These are phyloP conservation scores for Chaetomium tenue DNA, from an alignment of 495 filamentous ascomycete species.

Conservation along the genomic window DNA sequence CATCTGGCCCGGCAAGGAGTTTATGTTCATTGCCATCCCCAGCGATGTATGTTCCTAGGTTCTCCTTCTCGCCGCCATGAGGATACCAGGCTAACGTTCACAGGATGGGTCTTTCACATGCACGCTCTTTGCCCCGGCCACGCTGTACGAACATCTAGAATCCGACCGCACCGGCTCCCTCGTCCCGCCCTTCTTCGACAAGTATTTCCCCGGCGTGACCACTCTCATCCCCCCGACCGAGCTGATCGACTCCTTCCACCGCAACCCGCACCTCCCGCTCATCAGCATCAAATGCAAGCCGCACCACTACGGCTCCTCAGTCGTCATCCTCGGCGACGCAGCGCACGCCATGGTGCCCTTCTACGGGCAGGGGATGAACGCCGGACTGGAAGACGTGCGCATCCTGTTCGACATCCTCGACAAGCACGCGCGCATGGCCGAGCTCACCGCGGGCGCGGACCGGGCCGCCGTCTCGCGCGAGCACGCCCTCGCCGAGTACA, in stretches of 20 bases:
- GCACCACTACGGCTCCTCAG: constrained; percentile 74
- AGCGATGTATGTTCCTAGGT: constrained; percentile 51
- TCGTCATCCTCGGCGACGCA: constrained; percentile 86
- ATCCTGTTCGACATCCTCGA: constrained; percentile 74
- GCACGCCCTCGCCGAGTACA: constrained; percentile 71
- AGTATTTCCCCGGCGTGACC: constrained; percentile 82
- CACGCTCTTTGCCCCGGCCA: constrained; percentile 80
- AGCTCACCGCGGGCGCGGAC: constrained; percentile 27
- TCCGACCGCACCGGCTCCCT: constrained; percentile 44
- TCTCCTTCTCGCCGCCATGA: neutral
- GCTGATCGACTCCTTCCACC: constrained; percentile 66
- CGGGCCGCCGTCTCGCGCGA: constrained; percentile 42
- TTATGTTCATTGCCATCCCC: constrained; percentile 98
- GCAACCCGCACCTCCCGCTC: constrained; percentile 84
- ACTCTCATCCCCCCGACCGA: constrained; percentile 68
- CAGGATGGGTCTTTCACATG: constrained; percentile 90
- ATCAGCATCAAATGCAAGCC: constrained; percentile 90
- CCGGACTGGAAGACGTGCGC: constrained; percentile 80
- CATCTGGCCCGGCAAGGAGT: constrained; percentile 89
- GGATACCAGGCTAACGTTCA: constrained; percentile 10
- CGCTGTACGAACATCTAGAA: constrained; percentile 58
- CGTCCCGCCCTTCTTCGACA: constrained; percentile 70
- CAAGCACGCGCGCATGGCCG: constrained; percentile 49
- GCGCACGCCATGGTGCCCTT: constrained; percentile 98
- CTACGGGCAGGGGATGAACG: constrained; percentile 86